Evolutionary conservation across 352 stramenopile species (phyloP).

Genomic region (Globisporangium alternatum): DNA sequence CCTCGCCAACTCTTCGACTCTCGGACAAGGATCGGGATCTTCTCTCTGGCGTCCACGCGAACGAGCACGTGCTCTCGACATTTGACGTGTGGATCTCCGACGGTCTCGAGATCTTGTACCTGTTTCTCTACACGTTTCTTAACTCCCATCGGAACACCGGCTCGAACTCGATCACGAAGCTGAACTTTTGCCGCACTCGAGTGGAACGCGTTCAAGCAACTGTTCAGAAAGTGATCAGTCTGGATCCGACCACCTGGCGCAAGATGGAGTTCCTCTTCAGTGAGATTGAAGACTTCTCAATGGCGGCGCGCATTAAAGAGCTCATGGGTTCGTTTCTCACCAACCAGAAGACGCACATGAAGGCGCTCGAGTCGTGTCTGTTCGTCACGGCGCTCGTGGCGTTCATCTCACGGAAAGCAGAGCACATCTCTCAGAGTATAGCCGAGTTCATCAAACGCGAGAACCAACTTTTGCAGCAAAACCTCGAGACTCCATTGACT

Average conservation of each 20-base stretch:
- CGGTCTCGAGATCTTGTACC: conserved; percentile 17
- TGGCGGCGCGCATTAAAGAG: conserved; percentile 8
- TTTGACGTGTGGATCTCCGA: conserved; percentile 14
- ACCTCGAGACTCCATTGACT: background rate
- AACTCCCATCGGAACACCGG: conserved; percentile 17
- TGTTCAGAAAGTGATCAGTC: conserved; percentile 15
- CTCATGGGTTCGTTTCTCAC: conserved; percentile 10
- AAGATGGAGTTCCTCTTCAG: conserved; percentile 16
- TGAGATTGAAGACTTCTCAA: conserved; percentile 15
- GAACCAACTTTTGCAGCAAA: background rate
- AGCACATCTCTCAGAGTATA: conserved; percentile 17
- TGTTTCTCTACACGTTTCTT: conserved; percentile 19
- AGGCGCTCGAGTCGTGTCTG: conserved; percentile 15
- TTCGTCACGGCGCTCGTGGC: conserved; percentile 13
- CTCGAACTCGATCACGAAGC: conserved; percentile 10
- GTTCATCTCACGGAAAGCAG: conserved; percentile 13
- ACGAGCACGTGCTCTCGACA: conserved; percentile 1
- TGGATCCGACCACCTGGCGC: conserved; percentile 12
- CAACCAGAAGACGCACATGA: conserved; percentile 10
- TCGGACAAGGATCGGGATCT: conserved; percentile 18
- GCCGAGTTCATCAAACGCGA: conserved; percentile 4
- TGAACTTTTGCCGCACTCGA: conserved; percentile 18
- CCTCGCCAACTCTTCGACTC: conserved; percentile 3
- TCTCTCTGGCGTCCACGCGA: conserved; percentile 12
- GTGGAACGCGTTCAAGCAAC: conserved; percentile 10